These are phyloP conservation scores for Monosporascus sp. DNA, from an alignment of 2,329 filamentous ascomycete species.

Conservation along the genomic window DNA sequence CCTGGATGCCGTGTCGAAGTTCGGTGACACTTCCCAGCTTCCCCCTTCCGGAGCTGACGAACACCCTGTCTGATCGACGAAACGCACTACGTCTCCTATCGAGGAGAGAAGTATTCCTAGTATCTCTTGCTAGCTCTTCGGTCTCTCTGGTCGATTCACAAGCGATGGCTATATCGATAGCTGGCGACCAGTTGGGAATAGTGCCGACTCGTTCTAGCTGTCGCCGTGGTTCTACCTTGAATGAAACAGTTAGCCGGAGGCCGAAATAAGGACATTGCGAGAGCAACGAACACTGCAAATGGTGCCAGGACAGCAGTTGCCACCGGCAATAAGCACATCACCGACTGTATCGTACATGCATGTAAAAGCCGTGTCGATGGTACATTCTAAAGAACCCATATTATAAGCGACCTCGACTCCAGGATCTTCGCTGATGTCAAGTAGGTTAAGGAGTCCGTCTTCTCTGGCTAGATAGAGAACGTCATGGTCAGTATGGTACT, in stretches of 20 bases:
- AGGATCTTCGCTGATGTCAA: constrained; percentile 59
- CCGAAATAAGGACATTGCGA: not conserved
- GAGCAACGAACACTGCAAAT: constrained; percentile 59
- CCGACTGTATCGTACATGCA: constrained; percentile 62
- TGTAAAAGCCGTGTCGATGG: constrained; percentile 77
- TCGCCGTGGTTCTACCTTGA: constrained; percentile 49
- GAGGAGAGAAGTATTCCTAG: constrained; percentile 33
- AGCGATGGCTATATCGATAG: constrained; percentile 49
- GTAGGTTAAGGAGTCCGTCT: constrained; percentile 72
- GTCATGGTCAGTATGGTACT: constrained; percentile 61
- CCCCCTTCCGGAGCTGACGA: constrained; percentile 61
- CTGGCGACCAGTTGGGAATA: constrained; percentile 60
- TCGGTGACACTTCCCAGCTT: constrained; percentile 60
- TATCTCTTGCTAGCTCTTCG: constrained; percentile 40
- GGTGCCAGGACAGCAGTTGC: constrained; percentile 71
- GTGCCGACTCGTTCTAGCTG: constrained; percentile 48
- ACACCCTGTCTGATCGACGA: constrained; percentile 50
- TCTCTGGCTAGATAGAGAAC: constrained; percentile 82
- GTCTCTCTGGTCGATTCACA: constrained; percentile 21
- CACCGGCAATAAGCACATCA: constrained; percentile 76
- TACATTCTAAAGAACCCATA: constrained; percentile 63
- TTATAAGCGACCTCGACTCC: constrained; percentile 49
- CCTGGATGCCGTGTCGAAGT: constrained; percentile 64
- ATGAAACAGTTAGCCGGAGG: constrained; percentile 3
- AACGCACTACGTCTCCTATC: constrained; percentile 16